phyloP scores from a whole-genome alignment of 495 filamentous ascomycete species.

The Aspergillus coremiiformis region DNA sequence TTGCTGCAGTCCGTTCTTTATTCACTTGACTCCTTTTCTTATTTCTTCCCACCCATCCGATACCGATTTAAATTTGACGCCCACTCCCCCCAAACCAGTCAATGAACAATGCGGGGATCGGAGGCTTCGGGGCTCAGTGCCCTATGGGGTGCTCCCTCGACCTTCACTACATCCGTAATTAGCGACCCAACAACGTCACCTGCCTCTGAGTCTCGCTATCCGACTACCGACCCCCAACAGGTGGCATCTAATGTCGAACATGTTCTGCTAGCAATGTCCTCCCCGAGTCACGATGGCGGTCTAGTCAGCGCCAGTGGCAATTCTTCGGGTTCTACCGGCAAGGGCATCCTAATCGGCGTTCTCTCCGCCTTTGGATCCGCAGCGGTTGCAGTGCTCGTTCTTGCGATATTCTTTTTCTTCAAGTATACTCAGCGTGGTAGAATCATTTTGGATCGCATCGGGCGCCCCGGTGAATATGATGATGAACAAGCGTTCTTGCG shows the following conservation, averaged over 20 bases:
- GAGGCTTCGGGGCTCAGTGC: constrained; percentile 38
- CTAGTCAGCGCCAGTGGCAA: constrained; percentile 31
- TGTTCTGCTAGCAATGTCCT: constrained; percentile 26
- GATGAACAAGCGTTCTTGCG: constrained; percentile 88
- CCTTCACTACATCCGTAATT: constrained; percentile 26
- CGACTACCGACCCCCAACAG: constrained; percentile 6
- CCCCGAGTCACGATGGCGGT: constrained; percentile 16
- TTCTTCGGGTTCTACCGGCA: constrained; percentile 48
- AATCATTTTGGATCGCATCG: constrained; percentile 90
- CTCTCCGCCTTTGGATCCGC: constrained; percentile 96
- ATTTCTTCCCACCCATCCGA: background rate
- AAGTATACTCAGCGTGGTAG: constrained; percentile 80
- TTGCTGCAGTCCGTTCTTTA: background rate
- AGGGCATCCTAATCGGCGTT: constrained; percentile 90
- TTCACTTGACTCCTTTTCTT: background rate
- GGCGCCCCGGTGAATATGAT: constrained; percentile 91
- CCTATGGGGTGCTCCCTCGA: constrained; percentile 34
- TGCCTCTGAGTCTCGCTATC: constrained; percentile 16
- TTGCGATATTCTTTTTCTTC: constrained; percentile 89
- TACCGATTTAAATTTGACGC: background rate
- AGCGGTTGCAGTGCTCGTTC: constrained; percentile 68
- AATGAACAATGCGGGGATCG: constrained; percentile 42
- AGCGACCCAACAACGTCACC: constrained; percentile 30
- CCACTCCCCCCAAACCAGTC: constrained; percentile 14
- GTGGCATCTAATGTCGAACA: constrained; percentile 22